Conservation (phyloP, 768 basidiomycete species). For the Lentinula detonsa region DNA sequence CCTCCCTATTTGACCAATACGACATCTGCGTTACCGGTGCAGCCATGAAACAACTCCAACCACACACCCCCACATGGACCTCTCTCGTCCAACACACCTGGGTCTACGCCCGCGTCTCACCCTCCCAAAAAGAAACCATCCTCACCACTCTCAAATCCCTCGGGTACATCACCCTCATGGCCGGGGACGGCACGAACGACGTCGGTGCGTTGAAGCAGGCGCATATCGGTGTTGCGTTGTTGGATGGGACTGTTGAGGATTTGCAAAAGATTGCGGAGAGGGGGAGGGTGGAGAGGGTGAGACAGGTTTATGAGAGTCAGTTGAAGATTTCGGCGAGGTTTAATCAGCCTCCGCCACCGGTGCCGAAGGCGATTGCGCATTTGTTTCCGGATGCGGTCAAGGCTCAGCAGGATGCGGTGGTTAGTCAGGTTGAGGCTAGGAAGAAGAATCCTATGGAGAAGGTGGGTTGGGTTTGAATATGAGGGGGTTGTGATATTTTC, state of each 20-base stretch:
- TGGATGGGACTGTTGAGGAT: constrained; percentile 90
- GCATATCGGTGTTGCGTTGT: constrained; percentile 89
- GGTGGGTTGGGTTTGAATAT: too few species aligned
- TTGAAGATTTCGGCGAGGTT: constrained; percentile 86
- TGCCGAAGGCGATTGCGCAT: constrained; percentile 83
- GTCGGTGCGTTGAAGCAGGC: constrained; percentile 98
- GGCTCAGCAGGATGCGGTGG: constrained; percentile 78
- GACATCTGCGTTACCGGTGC: constrained; percentile 97
- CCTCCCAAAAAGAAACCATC: constrained; percentile 92
- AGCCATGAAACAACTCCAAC: constrained; percentile 83
- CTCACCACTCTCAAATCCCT: constrained; percentile 83
- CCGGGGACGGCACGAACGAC: constrained; percentile 98
- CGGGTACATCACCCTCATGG: constrained; percentile 94
- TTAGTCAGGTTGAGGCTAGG: constrained; percentile 57
- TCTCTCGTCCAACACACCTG: constrained; percentile 90
- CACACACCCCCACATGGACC: constrained; percentile 57
- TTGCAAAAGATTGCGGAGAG: constrained; percentile 91
- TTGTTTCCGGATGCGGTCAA: constrained; percentile 86
- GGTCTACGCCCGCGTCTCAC: constrained; percentile 98
- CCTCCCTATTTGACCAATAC: constrained; percentile 72
- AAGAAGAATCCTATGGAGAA: constrained; percentile 88
- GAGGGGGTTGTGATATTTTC: constrained; percentile 13
- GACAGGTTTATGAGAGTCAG: constrained; percentile 97
- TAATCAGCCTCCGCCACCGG: constrained; percentile 89
- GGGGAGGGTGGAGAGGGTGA: constrained; percentile 82